phyloP scores from a whole-genome alignment of 129 eudicot species.

The Artemisia argyi region DNA sequence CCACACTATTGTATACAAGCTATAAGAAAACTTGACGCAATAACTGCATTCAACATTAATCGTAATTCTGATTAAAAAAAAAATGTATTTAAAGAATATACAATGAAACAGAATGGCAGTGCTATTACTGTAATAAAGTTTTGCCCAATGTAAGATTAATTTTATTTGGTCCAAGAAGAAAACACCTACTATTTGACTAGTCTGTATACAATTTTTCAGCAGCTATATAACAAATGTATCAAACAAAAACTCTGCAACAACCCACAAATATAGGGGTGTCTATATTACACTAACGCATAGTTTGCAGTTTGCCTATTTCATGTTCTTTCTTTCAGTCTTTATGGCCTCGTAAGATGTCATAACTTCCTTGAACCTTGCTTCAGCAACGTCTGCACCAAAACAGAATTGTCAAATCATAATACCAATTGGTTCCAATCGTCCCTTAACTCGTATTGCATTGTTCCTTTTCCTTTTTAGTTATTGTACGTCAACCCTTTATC shows the following conservation, averaged over 20 bases:
- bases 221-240: slow-evolving; percentile 4
- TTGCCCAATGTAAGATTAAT: neutral
- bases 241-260: slow-evolving; percentile 23
- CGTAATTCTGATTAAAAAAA: no score
- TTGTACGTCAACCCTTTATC: no score
- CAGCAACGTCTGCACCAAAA: slow-evolving; percentile 77
- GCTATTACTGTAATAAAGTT: neutral
- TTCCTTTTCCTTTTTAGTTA: no score
- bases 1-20: no score
- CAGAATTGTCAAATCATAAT: slow-evolving; percentile 5
- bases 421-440: neutral
- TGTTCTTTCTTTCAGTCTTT: slow-evolving; percentile 72
- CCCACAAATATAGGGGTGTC: slow-evolving; percentile 4
- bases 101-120: neutral
- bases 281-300: neutral
- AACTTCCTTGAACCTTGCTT: slow-evolving; percentile 94
- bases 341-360: slow-evolving; percentile 95
- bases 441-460: neutral
- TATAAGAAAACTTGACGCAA: no score
- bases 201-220: slow-evolving; percentile 19
- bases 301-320: slow-evolving; percentile 24
- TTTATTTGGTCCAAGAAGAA: slow-evolving; percentile 17
- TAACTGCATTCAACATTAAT: no score
- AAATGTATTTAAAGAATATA: neutral
- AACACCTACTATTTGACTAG: neutral